Evolutionary conservation across 139 green algal species (phyloP).

Genomic region (Medakamo hakoo): DNA sequence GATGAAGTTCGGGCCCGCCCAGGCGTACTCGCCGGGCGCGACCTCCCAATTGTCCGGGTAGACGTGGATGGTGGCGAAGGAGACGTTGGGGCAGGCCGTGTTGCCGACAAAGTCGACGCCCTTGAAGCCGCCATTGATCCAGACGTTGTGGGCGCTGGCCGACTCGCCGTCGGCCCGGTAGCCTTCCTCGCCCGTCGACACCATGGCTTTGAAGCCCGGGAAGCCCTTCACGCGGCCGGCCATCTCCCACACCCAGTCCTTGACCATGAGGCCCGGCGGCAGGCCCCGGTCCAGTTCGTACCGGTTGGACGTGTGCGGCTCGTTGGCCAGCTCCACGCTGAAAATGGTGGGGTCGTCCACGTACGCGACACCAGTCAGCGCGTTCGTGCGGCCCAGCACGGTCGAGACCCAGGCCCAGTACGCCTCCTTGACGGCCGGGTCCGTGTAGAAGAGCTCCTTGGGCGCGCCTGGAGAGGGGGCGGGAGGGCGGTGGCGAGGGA

Average conservation of each 20-base stretch:
- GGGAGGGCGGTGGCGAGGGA: too few relatives aligned
- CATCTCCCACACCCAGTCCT: slow-evolving; percentile 15
- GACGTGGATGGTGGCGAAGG: slow-evolving; percentile 23
- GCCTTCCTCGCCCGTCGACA: slow-evolving; percentile 19
- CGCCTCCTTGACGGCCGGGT: neutral
- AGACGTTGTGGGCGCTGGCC: neutral
- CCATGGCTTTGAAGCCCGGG: slow-evolving; percentile 20
- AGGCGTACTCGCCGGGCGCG: neutral
- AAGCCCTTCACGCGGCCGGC: slow-evolving; percentile 8
- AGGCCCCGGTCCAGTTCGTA: neutral
- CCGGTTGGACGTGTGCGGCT: slow-evolving; percentile 11
- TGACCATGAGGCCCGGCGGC: slow-evolving; percentile 5
- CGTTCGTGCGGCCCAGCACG: slow-evolving; percentile 16
- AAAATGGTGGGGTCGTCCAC: slow-evolving; percentile 23
- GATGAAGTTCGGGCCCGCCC: neutral
- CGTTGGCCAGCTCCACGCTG: slow-evolving; percentile 18
- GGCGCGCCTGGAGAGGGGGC: too few relatives aligned
- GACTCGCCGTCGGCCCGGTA: slow-evolving; percentile 11
- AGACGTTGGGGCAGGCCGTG: slow-evolving; percentile 10
- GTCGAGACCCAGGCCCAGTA: slow-evolving; percentile 7
- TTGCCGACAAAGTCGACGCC: slow-evolving; percentile 22
- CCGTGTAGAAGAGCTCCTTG: slow-evolving; percentile 22
- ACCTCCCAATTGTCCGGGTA: slow-evolving; percentile 21
- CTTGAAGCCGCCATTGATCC: slow-evolving; percentile 13
- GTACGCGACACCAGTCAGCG: slow-evolving; percentile 8